Percentiles rank a stretch among this genome's conserved stretches.
Conservation (phyloP, 2,329 filamentous ascomycete genomes). For the Aspergillus pseudotamarii region DNA sequence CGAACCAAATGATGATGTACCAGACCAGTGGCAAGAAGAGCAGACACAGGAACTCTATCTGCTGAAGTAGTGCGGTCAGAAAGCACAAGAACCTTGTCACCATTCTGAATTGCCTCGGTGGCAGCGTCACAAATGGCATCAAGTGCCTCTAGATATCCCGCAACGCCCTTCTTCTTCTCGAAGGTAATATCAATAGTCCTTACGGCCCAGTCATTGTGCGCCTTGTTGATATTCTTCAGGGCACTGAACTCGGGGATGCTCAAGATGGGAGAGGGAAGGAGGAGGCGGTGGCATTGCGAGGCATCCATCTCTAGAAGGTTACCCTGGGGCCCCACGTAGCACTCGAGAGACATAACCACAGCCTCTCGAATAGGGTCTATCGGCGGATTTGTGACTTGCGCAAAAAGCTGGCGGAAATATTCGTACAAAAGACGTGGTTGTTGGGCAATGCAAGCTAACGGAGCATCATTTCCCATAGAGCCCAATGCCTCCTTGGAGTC, state of each 20-base stretch:
- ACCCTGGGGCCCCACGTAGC: slow-evolving; percentile 93
- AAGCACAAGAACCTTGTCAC: slow-evolving; percentile 82
- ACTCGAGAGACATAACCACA: slow-evolving; percentile 96
- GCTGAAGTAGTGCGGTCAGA: slow-evolving; percentile 84
- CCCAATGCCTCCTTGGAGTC: slow-evolving; percentile 96
- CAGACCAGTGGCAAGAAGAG: slow-evolving; percentile 85
- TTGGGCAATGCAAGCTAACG: slow-evolving; percentile 85
- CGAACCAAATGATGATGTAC: slow-evolving; percentile 93
- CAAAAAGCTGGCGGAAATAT: slow-evolving; percentile 97
- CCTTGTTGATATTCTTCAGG: slow-evolving; percentile 71
- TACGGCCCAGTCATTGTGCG: slow-evolving; percentile 81
- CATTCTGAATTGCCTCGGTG: slow-evolving; percentile 79
- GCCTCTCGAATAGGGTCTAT: slow-evolving; percentile 97
- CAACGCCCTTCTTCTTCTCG: slow-evolving; percentile 77
- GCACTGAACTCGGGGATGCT: slow-evolving; percentile 90
- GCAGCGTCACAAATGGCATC: slow-evolving; percentile 86
- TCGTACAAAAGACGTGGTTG: slow-evolving; percentile 88
- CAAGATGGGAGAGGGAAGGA: slow-evolving; percentile 85
- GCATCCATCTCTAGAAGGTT: slow-evolving; percentile 93
- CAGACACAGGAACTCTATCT: slow-evolving; percentile 81
- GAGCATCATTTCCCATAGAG: slow-evolving; percentile 97
- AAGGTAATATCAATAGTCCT: slow-evolving; percentile 93
- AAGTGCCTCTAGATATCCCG: slow-evolving; percentile 83
- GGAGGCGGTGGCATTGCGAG: slow-evolving; percentile 81
- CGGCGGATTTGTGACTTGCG: slow-evolving; percentile 95